phyloP scores from a whole-genome alignment of 2,329 filamentous ascomycete species.

The Dendrostoma leiphaemia region DNA sequence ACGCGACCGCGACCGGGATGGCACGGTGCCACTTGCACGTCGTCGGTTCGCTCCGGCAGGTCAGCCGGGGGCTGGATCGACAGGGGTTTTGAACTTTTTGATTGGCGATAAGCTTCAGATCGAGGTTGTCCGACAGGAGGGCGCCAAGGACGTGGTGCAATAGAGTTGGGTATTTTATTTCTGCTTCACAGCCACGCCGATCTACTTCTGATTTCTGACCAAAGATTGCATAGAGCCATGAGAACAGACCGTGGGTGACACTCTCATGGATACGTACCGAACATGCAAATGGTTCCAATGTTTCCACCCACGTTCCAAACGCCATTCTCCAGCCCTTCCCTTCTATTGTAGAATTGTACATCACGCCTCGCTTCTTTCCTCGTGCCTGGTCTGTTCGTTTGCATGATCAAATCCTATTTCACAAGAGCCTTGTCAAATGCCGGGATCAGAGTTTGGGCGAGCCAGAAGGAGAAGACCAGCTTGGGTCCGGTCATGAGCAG shows the following conservation, averaged over 20 bases:
- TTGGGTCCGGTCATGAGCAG: conserved; percentile 98
- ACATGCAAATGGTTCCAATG: not conserved
- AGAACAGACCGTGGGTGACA: not conserved
- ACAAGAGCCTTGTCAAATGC: conserved; percentile 65
- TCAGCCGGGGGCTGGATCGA: not conserved
- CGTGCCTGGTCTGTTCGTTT: not conserved
- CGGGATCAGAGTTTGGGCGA: conserved; percentile 96
- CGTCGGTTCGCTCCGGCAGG: conserved; percentile 4
- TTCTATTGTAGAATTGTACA: conserved; percentile 18
- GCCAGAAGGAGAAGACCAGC: conserved; percentile 99
- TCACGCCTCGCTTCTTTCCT: not conserved
- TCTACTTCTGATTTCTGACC: not conserved
- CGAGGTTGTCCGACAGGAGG: no score
- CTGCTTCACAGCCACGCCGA: conserved; percentile 3
- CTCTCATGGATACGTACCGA: conserved; percentile 5
- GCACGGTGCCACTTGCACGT: not conserved
- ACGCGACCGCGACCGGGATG: conserved; percentile 11
- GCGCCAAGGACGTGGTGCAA: not conserved
- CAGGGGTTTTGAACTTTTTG: not conserved
- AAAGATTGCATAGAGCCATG: not conserved
- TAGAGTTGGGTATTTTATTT: conserved; percentile 20
- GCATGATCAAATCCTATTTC: conserved; percentile 5
- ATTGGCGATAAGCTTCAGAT: conserved; percentile 1
- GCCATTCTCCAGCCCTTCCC: conserved; percentile 8
- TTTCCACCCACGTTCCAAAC: conserved; percentile 4